Percentiles rank a stretch among this genome's conserved stretches.
These are phyloP conservation scores for Pouteria glomerata DNA, from an alignment of 148 eudicot genomes.

Conservation along the genomic window DNA sequence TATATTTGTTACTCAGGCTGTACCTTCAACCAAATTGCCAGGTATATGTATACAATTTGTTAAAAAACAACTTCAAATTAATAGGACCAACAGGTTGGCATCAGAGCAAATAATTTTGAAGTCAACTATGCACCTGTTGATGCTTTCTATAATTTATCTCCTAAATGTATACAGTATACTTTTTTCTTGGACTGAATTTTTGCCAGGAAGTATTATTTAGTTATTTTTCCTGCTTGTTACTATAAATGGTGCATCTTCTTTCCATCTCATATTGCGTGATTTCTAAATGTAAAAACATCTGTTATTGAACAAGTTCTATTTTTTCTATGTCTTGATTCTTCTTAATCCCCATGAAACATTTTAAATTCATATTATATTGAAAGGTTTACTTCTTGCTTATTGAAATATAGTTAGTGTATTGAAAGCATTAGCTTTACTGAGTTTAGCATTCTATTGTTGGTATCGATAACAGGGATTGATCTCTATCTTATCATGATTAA, in stretches of 20 bases:
- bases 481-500: neutral
- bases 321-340: neutral
- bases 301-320: neutral
- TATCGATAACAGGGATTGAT: constrained; percentile 1
- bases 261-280: neutral
- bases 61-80: neutral
- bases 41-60: constrained; percentile 25
- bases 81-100: neutral
- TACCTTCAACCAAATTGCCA: constrained; percentile 26
- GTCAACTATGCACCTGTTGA: neutral
- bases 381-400: neutral
- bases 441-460: neutral
- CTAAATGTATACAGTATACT: neutral
- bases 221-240: neutral
- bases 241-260: neutral
- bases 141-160: neutral
- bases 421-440: neutral
- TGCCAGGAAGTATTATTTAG: neutral
- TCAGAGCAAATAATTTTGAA: neutral
- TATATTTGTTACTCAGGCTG: constrained; percentile 56
- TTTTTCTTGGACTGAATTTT: neutral
- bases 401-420: neutral
- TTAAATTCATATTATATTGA: neutral
- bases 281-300: neutral
- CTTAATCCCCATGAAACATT: too few relatives aligned